Percentiles rank a stretch among this genome's conserved stretches.
phyloP scores from a whole-genome alignment of 129 eudicot species.

The Flaveria robusta region DNA sequence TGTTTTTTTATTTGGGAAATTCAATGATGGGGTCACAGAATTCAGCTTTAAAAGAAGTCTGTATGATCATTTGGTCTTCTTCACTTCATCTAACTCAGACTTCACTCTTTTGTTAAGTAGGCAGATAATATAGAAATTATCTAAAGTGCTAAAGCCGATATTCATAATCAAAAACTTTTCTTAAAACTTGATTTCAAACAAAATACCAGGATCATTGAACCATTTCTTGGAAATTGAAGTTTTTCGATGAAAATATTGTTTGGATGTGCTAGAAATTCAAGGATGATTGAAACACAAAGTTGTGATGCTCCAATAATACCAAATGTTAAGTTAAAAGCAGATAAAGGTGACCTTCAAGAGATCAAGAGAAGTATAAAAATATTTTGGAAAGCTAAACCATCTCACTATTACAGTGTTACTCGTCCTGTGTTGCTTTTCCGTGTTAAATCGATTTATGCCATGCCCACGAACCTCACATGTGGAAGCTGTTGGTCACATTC shows the following conservation, averaged over 20 bases:
- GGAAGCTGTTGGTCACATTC: too few relatives aligned
- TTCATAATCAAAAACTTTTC: neutral
- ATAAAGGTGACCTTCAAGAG: neutral
- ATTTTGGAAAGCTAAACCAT: too few relatives aligned
- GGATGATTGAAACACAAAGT: neutral
- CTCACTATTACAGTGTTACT: too few relatives aligned
- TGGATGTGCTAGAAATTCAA: neutral
- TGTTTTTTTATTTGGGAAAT: too few relatives aligned
- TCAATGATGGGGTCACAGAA: neutral
- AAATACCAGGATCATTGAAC: neutral
- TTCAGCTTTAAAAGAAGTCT: neutral
- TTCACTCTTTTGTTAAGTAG: neutral
- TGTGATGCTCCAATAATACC: neutral
- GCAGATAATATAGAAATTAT: neutral
- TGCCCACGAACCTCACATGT: too few relatives aligned
- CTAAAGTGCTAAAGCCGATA: neutral
- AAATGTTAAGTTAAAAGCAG: neutral
- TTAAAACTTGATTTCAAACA: neutral
- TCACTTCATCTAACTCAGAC: neutral
- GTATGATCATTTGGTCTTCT: neutral
- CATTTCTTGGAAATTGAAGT: neutral
- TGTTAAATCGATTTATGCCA: too few relatives aligned
- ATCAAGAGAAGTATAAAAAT: too few relatives aligned
- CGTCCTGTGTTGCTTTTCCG: too few relatives aligned
- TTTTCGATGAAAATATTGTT: neutral